Evolutionary conservation across 2,329 filamentous ascomycete species (phyloP).

Genomic region (Tolypocladium nubicola): DNA sequence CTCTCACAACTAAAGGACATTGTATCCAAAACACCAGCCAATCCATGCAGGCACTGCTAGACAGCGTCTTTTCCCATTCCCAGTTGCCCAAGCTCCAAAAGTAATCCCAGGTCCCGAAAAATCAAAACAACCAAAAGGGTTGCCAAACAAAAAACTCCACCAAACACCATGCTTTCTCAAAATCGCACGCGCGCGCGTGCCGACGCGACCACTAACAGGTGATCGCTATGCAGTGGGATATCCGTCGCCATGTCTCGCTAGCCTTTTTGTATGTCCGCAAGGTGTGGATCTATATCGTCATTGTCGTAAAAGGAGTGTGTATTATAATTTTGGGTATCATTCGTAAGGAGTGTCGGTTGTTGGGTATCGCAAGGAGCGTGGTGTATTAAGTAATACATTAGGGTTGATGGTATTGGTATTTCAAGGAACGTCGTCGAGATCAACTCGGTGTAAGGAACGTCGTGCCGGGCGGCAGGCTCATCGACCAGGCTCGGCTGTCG

Average conservation of each 20-base stretch:
- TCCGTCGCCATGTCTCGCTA: slow-evolving; percentile 4
- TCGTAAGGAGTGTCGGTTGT: slow-evolving; percentile 16
- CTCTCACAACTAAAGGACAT: background rate
- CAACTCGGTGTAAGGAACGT: slow-evolving; percentile 18
- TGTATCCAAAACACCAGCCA: background rate
- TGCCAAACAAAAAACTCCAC: background rate
- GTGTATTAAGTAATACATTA: slow-evolving; percentile 20
- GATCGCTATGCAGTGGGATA: background rate
- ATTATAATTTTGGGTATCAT: slow-evolving; percentile 16
- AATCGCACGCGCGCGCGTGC: background rate
- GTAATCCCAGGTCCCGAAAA: background rate
- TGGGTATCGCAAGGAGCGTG: slow-evolving; percentile 21
- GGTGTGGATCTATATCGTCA: slow-evolving; percentile 23
- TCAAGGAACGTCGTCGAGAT: slow-evolving; percentile 20
- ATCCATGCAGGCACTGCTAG: background rate
- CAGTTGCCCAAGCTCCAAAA: background rate
- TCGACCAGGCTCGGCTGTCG: slow-evolving; percentile 3
- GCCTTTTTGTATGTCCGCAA: slow-evolving; percentile 5
- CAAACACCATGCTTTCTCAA: slow-evolving; percentile 1
- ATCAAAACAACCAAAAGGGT: background rate
- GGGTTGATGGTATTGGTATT: slow-evolving; percentile 5
- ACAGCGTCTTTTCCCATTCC: background rate
- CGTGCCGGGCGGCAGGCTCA: slow-evolving; percentile 2
- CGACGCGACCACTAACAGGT: background rate
- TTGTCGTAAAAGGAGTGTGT: slow-evolving; percentile 26